phyloP scores from a whole-genome alignment of 1,284 basidiomycete species.

The Neotropicomus parvogracilis region DNA sequence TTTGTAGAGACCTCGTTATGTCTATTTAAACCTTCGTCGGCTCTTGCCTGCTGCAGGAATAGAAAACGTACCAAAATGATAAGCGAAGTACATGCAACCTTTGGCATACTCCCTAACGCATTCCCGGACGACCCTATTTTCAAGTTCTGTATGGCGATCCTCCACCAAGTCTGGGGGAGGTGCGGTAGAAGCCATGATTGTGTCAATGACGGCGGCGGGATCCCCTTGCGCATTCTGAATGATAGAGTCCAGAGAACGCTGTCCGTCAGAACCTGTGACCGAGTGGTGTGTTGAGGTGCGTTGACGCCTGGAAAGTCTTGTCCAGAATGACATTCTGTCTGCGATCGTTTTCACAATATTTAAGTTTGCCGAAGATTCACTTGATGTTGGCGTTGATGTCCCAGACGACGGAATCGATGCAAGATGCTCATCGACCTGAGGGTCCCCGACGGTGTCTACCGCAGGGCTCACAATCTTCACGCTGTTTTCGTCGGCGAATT shows the following conservation, averaged over 20 bases:
- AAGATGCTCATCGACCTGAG: conserved; percentile 22
- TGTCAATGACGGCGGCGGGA: conserved; percentile 49
- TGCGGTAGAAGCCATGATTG: conserved; percentile 54
- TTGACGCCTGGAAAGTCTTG: conserved; percentile 44
- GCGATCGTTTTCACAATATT: conserved; percentile 61
- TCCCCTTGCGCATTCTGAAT: conserved; percentile 46
- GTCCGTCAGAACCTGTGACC: conserved; percentile 31
- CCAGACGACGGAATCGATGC: conserved; percentile 48
- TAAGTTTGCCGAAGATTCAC: conserved; percentile 43
- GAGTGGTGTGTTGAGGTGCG: conserved; percentile 19
- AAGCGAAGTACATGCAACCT: conserved; percentile 79
- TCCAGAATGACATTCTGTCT: conserved; percentile 71
- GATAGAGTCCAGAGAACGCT: conserved; percentile 47
- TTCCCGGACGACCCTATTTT: conserved; percentile 74
- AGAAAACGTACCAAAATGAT: conserved; percentile 60
- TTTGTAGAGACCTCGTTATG: conserved; percentile 73
- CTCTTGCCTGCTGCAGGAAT: background rate
- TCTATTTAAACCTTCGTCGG: conserved; percentile 42
- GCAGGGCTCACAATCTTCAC: conserved; percentile 42
- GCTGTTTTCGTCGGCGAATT: conserved; percentile 44
- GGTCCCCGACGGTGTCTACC: conserved; percentile 16
- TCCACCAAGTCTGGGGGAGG: conserved; percentile 57
- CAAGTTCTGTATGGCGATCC: conserved; percentile 67
- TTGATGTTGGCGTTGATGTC: conserved; percentile 52
- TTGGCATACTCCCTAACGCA: conserved; percentile 66